Conservation (phyloP, 2,329 filamentous ascomycete genomes). For the Nemania serpens region DNA sequence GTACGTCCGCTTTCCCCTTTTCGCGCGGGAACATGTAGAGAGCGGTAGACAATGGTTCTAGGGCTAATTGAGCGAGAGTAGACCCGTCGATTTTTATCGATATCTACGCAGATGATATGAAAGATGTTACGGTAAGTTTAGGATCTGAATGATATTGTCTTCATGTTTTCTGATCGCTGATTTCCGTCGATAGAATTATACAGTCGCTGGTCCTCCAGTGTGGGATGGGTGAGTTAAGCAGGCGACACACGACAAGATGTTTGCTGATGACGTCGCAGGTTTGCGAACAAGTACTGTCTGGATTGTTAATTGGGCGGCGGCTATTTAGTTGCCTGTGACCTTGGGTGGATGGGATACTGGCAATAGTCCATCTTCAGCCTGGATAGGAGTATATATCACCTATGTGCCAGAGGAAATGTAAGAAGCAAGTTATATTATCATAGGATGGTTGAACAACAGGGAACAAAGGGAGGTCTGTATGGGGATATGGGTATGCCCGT, state of each 20-base stretch:
- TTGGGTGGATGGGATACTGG: too few species aligned
- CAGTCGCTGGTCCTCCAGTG: conserved; percentile 46
- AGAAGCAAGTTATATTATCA: too few species aligned
- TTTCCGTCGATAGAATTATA: conserved; percentile 42
- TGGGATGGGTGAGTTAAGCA: conserved; percentile 42
- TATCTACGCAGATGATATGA: conserved; percentile 44
- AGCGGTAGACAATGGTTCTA: too few species aligned
- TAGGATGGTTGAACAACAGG: too few species aligned
- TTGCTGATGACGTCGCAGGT: conserved; percentile 12
- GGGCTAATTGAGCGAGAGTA: conserved; percentile 24
- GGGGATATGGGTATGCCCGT: too few species aligned
- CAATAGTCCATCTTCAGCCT: neutral
- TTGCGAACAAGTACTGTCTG: conserved; percentile 30
- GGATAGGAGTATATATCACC: too few species aligned
- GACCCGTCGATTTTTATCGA: conserved; percentile 46
- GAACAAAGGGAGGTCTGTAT: too few species aligned
- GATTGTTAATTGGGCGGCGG: conserved; percentile 12
- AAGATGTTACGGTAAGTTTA: conserved; percentile 39
- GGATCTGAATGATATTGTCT: neutral
- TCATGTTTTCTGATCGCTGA: neutral
- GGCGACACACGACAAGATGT: neutral
- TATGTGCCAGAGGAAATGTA: neutral
- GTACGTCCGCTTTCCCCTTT: conserved; percentile 33
- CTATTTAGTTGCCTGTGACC: neutral
- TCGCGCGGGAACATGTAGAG: neutral